Percentiles rank a stretch among this genome's conserved stretches.
phyloP scores from a whole-genome alignment of 2,329 filamentous ascomycete genomes.

The Diaporthe citrichinensis region DNA sequence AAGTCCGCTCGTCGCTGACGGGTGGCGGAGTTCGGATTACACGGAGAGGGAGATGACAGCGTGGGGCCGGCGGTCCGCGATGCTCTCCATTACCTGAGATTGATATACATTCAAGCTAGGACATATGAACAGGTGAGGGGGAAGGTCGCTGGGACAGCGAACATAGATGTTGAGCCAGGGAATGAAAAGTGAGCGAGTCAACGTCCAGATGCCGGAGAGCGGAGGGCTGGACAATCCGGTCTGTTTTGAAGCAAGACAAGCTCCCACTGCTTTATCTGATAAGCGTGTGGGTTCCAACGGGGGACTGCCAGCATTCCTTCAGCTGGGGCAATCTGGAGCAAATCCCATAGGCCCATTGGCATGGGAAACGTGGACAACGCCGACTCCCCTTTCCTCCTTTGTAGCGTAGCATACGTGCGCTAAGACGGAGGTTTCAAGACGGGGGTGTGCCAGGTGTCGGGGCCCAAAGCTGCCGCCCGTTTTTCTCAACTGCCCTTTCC shows the following conservation, averaged over 20 bases:
- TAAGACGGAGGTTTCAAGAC: constrained; percentile 36
- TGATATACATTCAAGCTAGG: neutral
- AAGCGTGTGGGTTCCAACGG: constrained; percentile 29
- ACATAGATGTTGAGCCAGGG: neutral
- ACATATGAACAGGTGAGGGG: neutral
- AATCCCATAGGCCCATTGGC: constrained; percentile 25
- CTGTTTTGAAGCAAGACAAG: constrained; percentile 26
- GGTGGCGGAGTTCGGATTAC: constrained; percentile 24
- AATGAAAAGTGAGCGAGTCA: constrained; percentile 29
- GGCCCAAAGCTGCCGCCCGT: constrained; percentile 12
- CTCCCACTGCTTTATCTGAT: constrained; percentile 36
- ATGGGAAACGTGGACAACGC: constrained; percentile 29
- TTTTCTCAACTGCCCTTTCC: neutral
- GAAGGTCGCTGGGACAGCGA: neutral
- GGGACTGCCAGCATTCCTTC: constrained; percentile 7
- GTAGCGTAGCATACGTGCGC: constrained; percentile 3
- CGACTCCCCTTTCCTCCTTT: neutral
- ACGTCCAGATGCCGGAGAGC: constrained; percentile 15
- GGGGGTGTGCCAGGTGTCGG: neutral
- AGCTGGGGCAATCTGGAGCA: constrained; percentile 17
- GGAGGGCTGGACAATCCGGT: constrained; percentile 12
- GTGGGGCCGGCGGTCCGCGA: constrained; percentile 1
- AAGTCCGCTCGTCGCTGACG: constrained; percentile 18
- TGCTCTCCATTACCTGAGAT: constrained; percentile 17
- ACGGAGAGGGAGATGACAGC: constrained; percentile 6